Evolutionary conservation across 2,329 filamentous ascomycete genomes (phyloP), one percentile per base, ranked within the genome.

Genomic region (Apiospora phragmitis): DNA sequence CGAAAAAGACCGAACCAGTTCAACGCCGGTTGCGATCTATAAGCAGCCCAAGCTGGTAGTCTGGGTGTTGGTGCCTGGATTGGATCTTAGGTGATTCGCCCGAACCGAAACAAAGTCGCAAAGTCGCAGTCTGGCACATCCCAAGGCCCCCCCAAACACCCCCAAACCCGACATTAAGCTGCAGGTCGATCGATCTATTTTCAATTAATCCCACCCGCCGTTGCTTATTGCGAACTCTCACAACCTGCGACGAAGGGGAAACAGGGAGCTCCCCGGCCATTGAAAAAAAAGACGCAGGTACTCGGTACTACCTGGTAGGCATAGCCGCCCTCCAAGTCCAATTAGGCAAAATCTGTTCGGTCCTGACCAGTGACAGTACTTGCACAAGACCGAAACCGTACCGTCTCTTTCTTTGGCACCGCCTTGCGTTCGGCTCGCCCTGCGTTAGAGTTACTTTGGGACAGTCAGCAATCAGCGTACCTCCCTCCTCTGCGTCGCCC

Each of bases 91-190:
- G 29, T 32, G 55, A n/a, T 12, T 38, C 55, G 55, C 55, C 55
- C 55, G 55, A 62, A 62, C 32, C 55, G 55, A 62, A 62, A 62
- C 55, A 62, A 62, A 62, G 55, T 62, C 55, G 55, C 55, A 62
- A 62, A 62, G 55, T 62, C 55, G 55, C 55, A 62, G 32, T 62
- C 55, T 59, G 18, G 26, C 32, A 38, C 26, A 32, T 32, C 49
- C 49, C 49, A 32, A 32, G 26, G 14, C 21, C 21, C 49, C 49
- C 26, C 55, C 32, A n/a, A n/a, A 18, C 29, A 16, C 26, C 12
- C 49, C 49, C 49, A 35, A 35, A 4, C 49, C 49, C 32, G 24
- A 49, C 45, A 49, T 49, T 8, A 55, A 59, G 26, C 55, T 62
- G 55, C 55, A 62, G 55, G 55, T 62, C 29, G 55, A 18, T 45